Evolutionary conservation across 129 eudicot genomes (phyloP).

Genomic region (Dittrichia graveolens): DNA sequence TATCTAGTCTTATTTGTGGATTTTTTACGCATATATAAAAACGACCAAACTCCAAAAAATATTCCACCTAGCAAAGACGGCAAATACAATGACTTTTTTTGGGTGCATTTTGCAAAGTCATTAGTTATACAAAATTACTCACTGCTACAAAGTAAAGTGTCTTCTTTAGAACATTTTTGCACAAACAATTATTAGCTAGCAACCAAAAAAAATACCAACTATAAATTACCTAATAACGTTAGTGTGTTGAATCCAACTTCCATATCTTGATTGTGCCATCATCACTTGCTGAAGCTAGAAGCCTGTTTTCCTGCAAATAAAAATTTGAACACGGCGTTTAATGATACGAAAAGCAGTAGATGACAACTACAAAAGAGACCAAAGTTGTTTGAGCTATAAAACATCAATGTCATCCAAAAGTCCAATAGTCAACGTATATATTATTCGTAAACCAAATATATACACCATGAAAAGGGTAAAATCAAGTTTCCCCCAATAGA

Average conservation of each 20-base stretch:
- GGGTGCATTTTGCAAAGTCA: too few relatives aligned
- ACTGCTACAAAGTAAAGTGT: background rate
- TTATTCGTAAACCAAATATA: background rate
- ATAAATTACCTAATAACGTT: background rate
- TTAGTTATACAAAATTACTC: background rate
- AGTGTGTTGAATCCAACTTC: conserved; percentile 44
- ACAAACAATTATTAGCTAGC: background rate
- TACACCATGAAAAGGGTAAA: background rate
- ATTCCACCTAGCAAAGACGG: too few relatives aligned
- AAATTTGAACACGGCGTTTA: background rate
- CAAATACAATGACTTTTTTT: too few relatives aligned
- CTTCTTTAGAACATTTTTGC: background rate
- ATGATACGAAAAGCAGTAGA: background rate
- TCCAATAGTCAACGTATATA: background rate
- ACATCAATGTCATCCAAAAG: background rate
- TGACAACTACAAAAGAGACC: background rate
- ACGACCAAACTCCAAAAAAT: too few relatives aligned
- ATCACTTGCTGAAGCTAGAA: conserved; percentile 90
- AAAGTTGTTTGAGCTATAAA: background rate
- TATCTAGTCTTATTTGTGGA: too few relatives aligned
- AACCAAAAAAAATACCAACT: background rate
- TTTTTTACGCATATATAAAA: too few relatives aligned
- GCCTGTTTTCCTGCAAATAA: conserved; percentile 52
- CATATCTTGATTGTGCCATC: conserved; percentile 87
- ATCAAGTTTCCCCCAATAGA: background rate